Percentiles rank a stretch among this genome's conserved stretches.
phyloP scores from a whole-genome alignment of 495 filamentous ascomycete genomes.

The Rhypophila decipiens region DNA sequence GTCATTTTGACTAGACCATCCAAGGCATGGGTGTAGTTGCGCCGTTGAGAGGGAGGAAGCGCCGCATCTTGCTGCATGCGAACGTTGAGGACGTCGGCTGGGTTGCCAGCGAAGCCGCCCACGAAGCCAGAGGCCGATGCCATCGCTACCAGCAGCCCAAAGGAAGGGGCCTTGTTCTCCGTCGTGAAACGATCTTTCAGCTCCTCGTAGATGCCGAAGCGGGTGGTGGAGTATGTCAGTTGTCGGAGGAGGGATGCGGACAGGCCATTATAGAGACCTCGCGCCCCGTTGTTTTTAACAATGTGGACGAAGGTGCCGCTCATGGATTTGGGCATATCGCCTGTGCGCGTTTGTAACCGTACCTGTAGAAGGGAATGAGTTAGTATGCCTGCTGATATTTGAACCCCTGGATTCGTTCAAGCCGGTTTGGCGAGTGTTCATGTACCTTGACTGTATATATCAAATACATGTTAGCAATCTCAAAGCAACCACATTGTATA shows the following conservation, averaged over 20 bases:
- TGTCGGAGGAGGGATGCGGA: conserved; percentile 91
- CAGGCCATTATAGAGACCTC: conserved; percentile 77
- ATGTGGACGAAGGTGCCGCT: conserved; percentile 75
- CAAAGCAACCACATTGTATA: neutral
- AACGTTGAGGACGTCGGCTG: conserved; percentile 93
- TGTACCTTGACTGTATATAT: conserved; percentile 29
- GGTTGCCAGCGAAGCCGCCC: conserved; percentile 86
- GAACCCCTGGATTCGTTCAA: neutral
- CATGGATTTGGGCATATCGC: conserved; percentile 65
- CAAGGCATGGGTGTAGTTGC: conserved; percentile 84
- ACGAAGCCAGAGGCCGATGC: conserved; percentile 78
- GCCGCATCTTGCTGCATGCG: conserved; percentile 96
- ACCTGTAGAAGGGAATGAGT: conserved; percentile 48
- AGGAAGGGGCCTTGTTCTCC: conserved; percentile 42
- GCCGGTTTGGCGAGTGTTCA: neutral
- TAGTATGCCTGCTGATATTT: neutral
- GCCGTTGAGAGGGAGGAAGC: conserved; percentile 62
- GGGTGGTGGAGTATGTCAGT: conserved; percentile 83
- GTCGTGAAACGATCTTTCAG: conserved; percentile 62
- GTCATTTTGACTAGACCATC: conserved; percentile 83
- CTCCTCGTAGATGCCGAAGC: conserved; percentile 92
- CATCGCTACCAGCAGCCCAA: conserved; percentile 70
- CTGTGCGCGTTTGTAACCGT: conserved; percentile 75
- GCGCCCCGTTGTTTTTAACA: conserved; percentile 54
- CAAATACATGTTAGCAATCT: conserved; percentile 13